Conservation (phyloP, 2,329 filamentous ascomycete species). For the Aspergillus felis region DNA sequence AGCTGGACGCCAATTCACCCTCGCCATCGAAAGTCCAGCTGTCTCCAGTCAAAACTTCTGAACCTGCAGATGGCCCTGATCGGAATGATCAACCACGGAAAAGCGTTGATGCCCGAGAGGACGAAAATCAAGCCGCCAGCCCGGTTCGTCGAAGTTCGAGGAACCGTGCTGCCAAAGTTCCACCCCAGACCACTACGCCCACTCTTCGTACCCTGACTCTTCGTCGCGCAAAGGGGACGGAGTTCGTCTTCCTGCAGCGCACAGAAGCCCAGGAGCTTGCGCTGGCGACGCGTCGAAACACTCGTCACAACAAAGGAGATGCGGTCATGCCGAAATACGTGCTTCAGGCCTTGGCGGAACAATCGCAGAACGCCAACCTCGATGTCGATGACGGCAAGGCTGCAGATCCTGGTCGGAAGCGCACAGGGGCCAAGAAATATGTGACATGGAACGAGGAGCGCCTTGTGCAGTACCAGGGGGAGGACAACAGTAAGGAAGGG, state of each 20-base stretch:
- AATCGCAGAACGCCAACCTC: constrained; percentile 5
- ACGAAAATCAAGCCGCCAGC: constrained; percentile 20
- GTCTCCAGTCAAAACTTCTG: constrained; percentile 27
- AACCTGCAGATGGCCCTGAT: constrained; percentile 15
- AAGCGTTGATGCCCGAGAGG: constrained; percentile 9
- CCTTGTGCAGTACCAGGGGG: constrained; percentile 34
- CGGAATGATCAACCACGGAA: constrained; percentile 10
- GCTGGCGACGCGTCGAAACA: constrained; percentile 41
- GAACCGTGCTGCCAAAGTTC: constrained; percentile 20
- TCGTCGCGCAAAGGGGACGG: constrained; percentile 42
- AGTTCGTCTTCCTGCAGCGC: constrained; percentile 42
- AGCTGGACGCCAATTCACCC: constrained; percentile 37
- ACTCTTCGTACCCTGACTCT: constrained; percentile 38
- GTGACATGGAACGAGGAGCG: constrained; percentile 39
- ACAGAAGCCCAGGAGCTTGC: constrained; percentile 42
- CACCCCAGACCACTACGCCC: constrained; percentile 19
- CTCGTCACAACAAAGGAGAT: constrained; percentile 39
- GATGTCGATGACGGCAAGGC: constrained; percentile 6
- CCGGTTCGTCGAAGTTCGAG: constrained; percentile 38
- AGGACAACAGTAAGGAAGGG: constrained; percentile 13
- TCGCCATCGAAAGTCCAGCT: constrained; percentile 29
- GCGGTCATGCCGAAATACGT: constrained; percentile 30
- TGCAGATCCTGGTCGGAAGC: constrained; percentile 5
- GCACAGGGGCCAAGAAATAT: constrained; percentile 20
- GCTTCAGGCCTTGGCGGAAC: constrained; percentile 24